Conservation (phyloP, 1,284 basidiomycete species). For the Malassezia brasiliensis region DNA sequence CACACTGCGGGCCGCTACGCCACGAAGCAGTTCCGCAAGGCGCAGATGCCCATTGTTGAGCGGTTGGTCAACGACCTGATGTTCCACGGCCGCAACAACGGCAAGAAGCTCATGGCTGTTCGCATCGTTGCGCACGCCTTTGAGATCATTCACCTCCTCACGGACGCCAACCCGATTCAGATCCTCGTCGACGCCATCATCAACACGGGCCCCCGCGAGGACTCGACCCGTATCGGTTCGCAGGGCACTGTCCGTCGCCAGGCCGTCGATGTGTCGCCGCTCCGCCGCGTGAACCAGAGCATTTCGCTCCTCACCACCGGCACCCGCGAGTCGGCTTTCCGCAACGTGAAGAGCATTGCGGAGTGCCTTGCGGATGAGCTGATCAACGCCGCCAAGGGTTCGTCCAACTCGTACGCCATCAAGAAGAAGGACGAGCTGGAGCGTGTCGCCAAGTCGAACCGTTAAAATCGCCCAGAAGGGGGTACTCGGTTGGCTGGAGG, state of each 20-base stretch:
- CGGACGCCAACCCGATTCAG: slow-evolving; percentile 99
- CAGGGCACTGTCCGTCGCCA: slow-evolving; percentile 99
- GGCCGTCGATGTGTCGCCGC: slow-evolving; percentile 97
- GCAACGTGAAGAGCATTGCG: slow-evolving; percentile 91
- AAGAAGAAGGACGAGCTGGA: slow-evolving; percentile 88
- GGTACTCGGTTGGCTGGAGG: slow-evolving; percentile 1
- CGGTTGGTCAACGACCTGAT: slow-evolving; percentile 77
- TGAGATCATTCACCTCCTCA: slow-evolving; percentile 99
- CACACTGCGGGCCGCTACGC: slow-evolving; percentile 99
- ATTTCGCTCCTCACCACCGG: slow-evolving; percentile 89
- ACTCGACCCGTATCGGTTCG: slow-evolving; percentile 98
- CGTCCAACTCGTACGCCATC: slow-evolving; percentile 99
- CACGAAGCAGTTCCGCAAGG: slow-evolving; percentile 99
- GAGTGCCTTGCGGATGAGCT: slow-evolving; percentile 99
- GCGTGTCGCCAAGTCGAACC: slow-evolving; percentile 99
- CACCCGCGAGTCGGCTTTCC: slow-evolving; percentile 98
- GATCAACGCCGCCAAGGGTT: slow-evolving; percentile 99
- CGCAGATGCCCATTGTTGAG: slow-evolving; percentile 99
- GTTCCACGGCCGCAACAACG: slow-evolving; percentile 99
- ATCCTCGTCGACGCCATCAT: slow-evolving; percentile 95
- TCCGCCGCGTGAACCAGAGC: slow-evolving; percentile 96
- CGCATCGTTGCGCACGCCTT: slow-evolving; percentile 99
- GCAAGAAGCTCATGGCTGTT: slow-evolving; percentile 98
- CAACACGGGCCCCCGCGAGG: slow-evolving; percentile 99
- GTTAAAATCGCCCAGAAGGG: slow-evolving; percentile 55